Percentiles rank a stretch among this genome's conserved stretches.
Evolutionary conservation across 164 flowering plant genomes (phyloP).

Genomic region (Chimonanthus salicifolius): DNA sequence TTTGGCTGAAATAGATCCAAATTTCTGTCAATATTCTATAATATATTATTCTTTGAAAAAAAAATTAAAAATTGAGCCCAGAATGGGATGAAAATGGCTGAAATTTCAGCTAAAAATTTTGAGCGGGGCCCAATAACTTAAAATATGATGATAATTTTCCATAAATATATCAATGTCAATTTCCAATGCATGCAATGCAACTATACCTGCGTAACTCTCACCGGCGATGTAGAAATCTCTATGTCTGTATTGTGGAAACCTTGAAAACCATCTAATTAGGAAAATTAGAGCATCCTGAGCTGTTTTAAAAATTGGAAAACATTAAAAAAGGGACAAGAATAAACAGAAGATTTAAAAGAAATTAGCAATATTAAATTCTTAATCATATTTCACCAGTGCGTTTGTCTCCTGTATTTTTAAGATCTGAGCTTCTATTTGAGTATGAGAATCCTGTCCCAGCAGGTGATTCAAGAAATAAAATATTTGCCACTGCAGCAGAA

Average conservation of each 20-base stretch:
- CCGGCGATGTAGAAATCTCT: slow-evolving; percentile 84
- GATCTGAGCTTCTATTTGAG: slow-evolving; percentile 65
- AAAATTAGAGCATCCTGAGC: slow-evolving; percentile 71
- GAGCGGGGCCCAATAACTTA: too few relatives aligned
- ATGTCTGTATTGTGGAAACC: slow-evolving; percentile 69
- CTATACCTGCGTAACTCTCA: slow-evolving; percentile 85
- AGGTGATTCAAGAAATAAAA: slow-evolving; percentile 88
- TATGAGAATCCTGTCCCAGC: slow-evolving; percentile 91
- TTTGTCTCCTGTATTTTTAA: slow-evolving; percentile 56
- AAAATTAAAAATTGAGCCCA: too few relatives aligned
- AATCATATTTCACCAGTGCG: slow-evolving; percentile 56
- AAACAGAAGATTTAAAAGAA: not conserved
- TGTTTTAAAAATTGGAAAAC: slow-evolving; percentile 16
- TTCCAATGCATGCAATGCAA: too few relatives aligned
- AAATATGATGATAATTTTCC: too few relatives aligned
- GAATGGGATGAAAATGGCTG: too few relatives aligned
- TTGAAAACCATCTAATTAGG: slow-evolving; percentile 59
- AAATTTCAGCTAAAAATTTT: too few relatives aligned
- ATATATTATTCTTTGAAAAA: too few relatives aligned
- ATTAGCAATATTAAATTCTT: not conserved
- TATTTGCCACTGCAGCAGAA: slow-evolving; percentile 52
- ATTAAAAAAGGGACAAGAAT: not conserved
- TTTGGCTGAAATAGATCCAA: too few relatives aligned
- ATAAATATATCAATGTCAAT: too few relatives aligned
- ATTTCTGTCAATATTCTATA: too few relatives aligned